A percentile compares a stretch with the other conserved stretches of the same genome.
These are phyloP conservation scores for Fusarium sp. DNA, from an alignment of 2,329 filamentous ascomycete species.

Conservation along the genomic window DNA sequence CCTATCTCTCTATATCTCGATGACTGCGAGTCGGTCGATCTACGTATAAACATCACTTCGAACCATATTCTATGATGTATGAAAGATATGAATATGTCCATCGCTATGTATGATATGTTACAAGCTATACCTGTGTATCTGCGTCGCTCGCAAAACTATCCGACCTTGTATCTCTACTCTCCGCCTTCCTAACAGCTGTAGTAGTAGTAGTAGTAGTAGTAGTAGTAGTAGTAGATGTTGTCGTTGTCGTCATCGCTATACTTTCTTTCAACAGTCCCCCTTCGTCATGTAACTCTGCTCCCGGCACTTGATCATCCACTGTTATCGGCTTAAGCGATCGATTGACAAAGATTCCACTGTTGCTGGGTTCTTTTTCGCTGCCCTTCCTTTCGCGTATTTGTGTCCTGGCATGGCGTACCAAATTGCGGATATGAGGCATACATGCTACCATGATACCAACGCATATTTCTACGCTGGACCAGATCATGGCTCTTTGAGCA, in stretches of 20 bases:
- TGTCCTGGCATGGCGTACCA: not conserved
- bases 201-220: not conserved
- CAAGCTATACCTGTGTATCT: conserved; percentile 21
- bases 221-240: not conserved
- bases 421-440: conserved; percentile 28
- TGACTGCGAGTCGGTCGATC: not conserved
- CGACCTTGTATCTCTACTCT: not conserved
- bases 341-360: conserved; percentile 16
- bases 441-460: conserved; percentile 34
- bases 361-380: not conserved
- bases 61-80: not conserved
- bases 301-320: not conserved
- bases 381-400: not conserved
- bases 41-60: not conserved
- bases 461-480: conserved; percentile 18
- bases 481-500: conserved; percentile 20
- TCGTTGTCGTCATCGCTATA: not conserved
- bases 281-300: not conserved
- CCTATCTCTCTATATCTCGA: not conserved
- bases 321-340: conserved; percentile 21
- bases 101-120: not conserved
- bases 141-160: conserved; percentile 18
- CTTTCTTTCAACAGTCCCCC: conserved; percentile 4
- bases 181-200: not conserved
- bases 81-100: not conserved